Evolutionary conservation across 192 early-diverging fungal genomes (phyloP).

Genomic region (Coemansia sp.): DNA sequence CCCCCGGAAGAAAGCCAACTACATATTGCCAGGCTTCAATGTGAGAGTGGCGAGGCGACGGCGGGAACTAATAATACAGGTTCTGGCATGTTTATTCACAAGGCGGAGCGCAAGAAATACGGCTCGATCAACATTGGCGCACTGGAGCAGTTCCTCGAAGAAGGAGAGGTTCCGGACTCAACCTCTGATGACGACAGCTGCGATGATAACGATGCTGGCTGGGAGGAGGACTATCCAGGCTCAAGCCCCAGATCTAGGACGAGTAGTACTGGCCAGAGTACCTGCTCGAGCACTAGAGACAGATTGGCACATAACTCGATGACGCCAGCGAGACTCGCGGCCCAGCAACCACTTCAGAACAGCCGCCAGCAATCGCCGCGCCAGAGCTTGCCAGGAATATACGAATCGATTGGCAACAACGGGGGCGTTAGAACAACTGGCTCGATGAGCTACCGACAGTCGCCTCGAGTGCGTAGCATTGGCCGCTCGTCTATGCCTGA

Average conservation of each 20-base stretch:
- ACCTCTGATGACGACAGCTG: slow-evolving; percentile 37
- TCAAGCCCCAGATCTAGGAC: slow-evolving; percentile 1
- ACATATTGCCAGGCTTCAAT: background rate
- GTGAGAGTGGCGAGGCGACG: background rate
- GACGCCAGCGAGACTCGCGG: background rate
- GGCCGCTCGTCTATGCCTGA: slow-evolving; percentile 14
- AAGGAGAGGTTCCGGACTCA: slow-evolving; percentile 48
- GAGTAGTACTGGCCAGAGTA: slow-evolving; percentile 23
- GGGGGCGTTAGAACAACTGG: background rate
- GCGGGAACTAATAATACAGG: background rate
- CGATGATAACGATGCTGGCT: slow-evolving; percentile 23
- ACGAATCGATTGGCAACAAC: slow-evolving; percentile 1
- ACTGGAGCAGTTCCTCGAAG: slow-evolving; percentile 51
- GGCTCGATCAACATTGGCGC: slow-evolving; percentile 49
- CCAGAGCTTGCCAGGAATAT: background rate
- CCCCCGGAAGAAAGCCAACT: slow-evolving; percentile 3
- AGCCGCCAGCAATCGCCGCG: background rate
- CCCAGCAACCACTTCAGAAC: background rate
- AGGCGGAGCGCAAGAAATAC: slow-evolving; percentile 30
- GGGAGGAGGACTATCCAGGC: slow-evolving; percentile 34
- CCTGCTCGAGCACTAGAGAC: slow-evolving; percentile 24
- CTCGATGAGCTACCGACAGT: background rate
- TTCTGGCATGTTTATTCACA: slow-evolving; percentile 7
- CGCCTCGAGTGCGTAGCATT: slow-evolving; percentile 20
- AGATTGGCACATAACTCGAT: background rate